A percentile compares a stretch with the other conserved stretches of the same genome.
phyloP scores from a whole-genome alignment of 257 asterid genomes.

The Solanum piurae region DNA sequence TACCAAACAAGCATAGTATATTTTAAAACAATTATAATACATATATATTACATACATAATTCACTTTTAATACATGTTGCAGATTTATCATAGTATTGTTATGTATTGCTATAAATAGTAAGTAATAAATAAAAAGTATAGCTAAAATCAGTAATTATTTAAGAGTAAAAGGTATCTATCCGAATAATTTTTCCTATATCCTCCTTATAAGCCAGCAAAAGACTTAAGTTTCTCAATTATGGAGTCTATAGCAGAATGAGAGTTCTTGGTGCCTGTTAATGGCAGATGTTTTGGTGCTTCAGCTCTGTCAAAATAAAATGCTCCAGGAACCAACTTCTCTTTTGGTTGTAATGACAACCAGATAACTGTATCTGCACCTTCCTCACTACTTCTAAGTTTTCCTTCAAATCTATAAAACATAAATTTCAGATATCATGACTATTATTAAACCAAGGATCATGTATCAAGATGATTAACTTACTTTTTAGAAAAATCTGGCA shows the following conservation, averaged over 20 bases:
- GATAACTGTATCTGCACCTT: constrained; percentile 78
- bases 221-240: constrained; percentile 33
- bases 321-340: constrained; percentile 59
- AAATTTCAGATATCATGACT: neutral
- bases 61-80: no score
- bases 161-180: no score
- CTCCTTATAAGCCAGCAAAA: constrained; percentile 16
- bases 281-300: constrained; percentile 78
- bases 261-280: constrained; percentile 49
- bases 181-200: neutral
- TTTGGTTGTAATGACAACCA: constrained; percentile 89
- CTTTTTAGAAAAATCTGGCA: constrained; percentile 58
- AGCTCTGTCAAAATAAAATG: constrained; percentile 68
- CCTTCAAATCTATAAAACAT: constrained; percentile 47
- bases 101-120: no score
- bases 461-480: constrained; percentile 13
- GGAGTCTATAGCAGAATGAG: constrained; percentile 54
- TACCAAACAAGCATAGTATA: no score
- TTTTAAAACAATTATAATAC: no score
- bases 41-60: no score
- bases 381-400: constrained; percentile 69
- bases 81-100: no score
- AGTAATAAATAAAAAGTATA: no score
- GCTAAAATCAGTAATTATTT: no score
- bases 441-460: neutral